These are phyloP conservation scores for Cercospora zeina DNA, from an alignment of 2,329 filamentous ascomycete species.

Conservation along the genomic window DNA sequence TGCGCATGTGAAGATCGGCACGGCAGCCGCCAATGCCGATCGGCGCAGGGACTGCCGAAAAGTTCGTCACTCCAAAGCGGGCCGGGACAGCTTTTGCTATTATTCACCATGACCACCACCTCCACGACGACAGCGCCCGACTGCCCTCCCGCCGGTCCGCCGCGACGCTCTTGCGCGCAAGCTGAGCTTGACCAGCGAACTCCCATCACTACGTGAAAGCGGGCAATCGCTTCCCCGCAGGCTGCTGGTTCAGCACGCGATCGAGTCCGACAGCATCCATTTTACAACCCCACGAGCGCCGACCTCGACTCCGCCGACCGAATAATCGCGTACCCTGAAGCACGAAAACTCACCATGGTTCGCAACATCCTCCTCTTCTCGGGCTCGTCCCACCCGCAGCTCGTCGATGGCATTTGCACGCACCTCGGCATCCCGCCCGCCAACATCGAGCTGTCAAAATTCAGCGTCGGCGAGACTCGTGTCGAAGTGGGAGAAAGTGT, in stretches of 20 bases:
- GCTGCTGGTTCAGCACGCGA: neutral
- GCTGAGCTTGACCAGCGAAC: constrained; percentile 14
- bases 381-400: constrained; percentile 85
- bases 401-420: constrained; percentile 83
- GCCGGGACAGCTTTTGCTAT: constrained; percentile 6
- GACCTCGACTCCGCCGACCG: neutral
- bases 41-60: constrained; percentile 1
- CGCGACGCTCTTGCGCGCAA: constrained; percentile 6
- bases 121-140: neutral
- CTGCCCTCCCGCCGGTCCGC: constrained; percentile 6
- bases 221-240: neutral
- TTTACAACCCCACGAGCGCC: neutral
- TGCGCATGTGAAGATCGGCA: constrained; percentile 7
- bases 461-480: constrained; percentile 90
- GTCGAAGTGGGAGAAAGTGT: constrained; percentile 97
- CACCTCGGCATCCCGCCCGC: constrained; percentile 84
- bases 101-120: constrained; percentile 12
- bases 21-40: constrained; percentile 5
- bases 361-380: constrained; percentile 93
- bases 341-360: constrained; percentile 62
- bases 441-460: constrained; percentile 83
- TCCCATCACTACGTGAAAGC: neutral
- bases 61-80: constrained; percentile 11
- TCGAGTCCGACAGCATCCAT: neutral
- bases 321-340: neutral